Percentiles rank a stretch among this genome's conserved stretches.
Evolutionary conservation across 2,329 filamentous ascomycete genomes (phyloP).

Genomic region (Sclerotinia subarctica): DNA sequence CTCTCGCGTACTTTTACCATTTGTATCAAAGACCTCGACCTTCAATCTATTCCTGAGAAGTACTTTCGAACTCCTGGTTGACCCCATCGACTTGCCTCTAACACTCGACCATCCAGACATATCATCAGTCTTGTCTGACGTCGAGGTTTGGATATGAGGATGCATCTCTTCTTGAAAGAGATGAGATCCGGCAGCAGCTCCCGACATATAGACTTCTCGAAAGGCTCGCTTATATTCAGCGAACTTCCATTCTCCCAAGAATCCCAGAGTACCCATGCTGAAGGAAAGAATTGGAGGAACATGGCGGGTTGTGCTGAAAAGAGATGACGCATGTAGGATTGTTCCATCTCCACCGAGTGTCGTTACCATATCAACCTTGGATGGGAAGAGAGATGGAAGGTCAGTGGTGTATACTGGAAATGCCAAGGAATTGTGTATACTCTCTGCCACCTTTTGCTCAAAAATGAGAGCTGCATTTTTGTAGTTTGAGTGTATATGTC

Average conservation of each 20-base stretch:
- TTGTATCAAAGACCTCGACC: conserved; percentile 75
- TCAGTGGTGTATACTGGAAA: conserved; percentile 67
- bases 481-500: conserved; percentile 76
- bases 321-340: conserved; percentile 77
- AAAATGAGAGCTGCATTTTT: conserved; percentile 78
- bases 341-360: conserved; percentile 94
- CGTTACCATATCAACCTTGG: conserved; percentile 82
- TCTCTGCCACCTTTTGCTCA: conserved; percentile 69
- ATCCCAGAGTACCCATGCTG: conserved; percentile 94
- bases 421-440: conserved; percentile 65
- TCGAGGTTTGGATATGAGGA: conserved; percentile 31
- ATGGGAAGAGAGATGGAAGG: conserved; percentile 52
- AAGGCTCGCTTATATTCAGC: conserved; percentile 88
- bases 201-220: conserved; percentile 86
- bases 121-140: conserved; percentile 33
- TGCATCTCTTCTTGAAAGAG: conserved; percentile 36
- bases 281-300: conserved; percentile 93
- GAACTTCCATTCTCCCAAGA: conserved; percentile 96
- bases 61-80: conserved; percentile 70
- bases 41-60: conserved; percentile 83
- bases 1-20: conserved; percentile 47
- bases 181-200: conserved; percentile 45
- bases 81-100: conserved; percentile 78
- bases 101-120: conserved; percentile 66
- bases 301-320: conserved; percentile 76